Conservation (phyloP, 2,329 filamentous ascomycete genomes). For the Tolypocladium guangdongense region DNA sequence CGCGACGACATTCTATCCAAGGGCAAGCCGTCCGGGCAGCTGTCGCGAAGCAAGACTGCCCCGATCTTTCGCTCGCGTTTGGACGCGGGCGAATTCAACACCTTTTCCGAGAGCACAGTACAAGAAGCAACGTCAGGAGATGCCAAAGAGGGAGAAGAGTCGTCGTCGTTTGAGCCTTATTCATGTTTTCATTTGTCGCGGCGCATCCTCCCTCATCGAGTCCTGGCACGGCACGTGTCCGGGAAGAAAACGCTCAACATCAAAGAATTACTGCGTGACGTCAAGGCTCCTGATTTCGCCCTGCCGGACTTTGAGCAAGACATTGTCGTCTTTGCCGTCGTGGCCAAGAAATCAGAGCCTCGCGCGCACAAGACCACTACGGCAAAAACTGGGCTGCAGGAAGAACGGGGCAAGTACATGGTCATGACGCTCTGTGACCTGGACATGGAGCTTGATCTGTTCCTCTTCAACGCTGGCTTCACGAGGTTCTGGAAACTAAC, state of each 20-base stretch:
- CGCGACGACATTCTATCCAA: conserved; percentile 49
- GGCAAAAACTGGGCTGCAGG: conserved; percentile 31
- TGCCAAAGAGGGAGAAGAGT: conserved; percentile 14
- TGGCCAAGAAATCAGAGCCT: conserved; percentile 81
- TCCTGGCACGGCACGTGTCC: conserved; percentile 65
- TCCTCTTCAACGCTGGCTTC: conserved; percentile 84
- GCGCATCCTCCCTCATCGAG: conserved; percentile 70
- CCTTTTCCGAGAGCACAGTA: not conserved
- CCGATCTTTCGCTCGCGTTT: conserved; percentile 15
- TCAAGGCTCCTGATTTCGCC: conserved; percentile 75
- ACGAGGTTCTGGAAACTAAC: conserved; percentile 90
- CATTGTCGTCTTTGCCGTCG: conserved; percentile 77
- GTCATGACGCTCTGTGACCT: conserved; percentile 79
- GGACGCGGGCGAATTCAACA: conserved; percentile 9
- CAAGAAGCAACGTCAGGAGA: conserved; percentile 9
- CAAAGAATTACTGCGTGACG: conserved; percentile 66
- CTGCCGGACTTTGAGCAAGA: conserved; percentile 77
- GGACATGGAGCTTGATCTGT: conserved; percentile 83
- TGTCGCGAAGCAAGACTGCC: conserved; percentile 33
- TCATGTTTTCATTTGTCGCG: conserved; percentile 76
- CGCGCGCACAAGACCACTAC: conserved; percentile 42
- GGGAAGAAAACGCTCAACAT: conserved; percentile 69
- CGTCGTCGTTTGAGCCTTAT: conserved; percentile 67
- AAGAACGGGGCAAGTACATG: conserved; percentile 78
- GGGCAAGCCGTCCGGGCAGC: conserved; percentile 10